Evolutionary conservation across 202 grass and related monocot species (phyloP), one percentile per base, ranked within the genome.

Genomic region (Saccharum hybrid): DNA sequence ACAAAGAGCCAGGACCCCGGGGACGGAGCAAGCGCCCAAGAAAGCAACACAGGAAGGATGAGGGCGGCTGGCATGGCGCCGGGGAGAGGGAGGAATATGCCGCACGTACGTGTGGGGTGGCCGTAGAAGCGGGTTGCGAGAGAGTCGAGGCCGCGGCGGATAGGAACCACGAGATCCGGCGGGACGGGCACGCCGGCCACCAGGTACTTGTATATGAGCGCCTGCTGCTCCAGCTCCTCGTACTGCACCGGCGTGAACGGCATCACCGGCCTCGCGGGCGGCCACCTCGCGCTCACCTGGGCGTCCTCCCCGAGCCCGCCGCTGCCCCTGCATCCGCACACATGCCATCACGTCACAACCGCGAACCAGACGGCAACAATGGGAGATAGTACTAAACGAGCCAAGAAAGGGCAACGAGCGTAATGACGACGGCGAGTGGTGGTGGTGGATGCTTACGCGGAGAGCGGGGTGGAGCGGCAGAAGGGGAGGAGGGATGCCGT

Each of bases 201-300:
- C 31, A 99, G 77, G 72, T 99, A 92, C 93, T 99, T 99, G 81
- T 86, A 90, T n/a, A 99, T 96, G 33, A 94, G 93, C 66, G 96
- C 96, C 75, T 99, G 96, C 41, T 96, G 96, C 90, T 96, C 91
- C 83, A 99, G 93, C 79, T 99, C 96, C 72, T 86, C 76, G 91
- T 91, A 94, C 90, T 99, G 96, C 52, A 91, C 75, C 83, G 82
- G 63, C 72, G 96, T 99, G 91, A 99, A 99, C 10, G 77, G 71
- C 64, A 86, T 38, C 72, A 86, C 60, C 72, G 81, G 76, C 86
- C 85, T 74, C 78, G 85, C 63, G 45, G 71, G 72, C 75, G 66
- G 61, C 61, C 87, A 91, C 84, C 80, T 69, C 76, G 54, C 77
- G 77, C 5, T 67, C 80, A 52, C 23, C 46, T 9, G 76, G 51